phyloP scores from a whole-genome alignment of 164 flowering plant genomes.

The Aristolochia californica region DNA sequence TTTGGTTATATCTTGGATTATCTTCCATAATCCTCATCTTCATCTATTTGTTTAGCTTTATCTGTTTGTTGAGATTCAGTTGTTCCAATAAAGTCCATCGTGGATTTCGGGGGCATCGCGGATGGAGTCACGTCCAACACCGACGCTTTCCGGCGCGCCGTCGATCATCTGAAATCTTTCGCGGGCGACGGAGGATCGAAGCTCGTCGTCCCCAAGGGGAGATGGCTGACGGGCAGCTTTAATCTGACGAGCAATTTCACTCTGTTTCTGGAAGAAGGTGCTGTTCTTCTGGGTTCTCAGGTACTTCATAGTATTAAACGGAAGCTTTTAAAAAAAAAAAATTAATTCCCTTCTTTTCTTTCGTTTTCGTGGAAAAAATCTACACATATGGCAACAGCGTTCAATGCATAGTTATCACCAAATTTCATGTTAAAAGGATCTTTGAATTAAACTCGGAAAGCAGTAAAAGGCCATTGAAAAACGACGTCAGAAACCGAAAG shows the following conservation, averaged over 20 bases:
- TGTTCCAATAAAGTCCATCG: too few species aligned
- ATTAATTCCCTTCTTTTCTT: background rate
- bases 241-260: conserved; percentile 96
- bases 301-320: too few species aligned
- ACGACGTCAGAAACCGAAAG: background rate
- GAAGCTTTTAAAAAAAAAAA: too few species aligned
- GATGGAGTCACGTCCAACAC: conserved; percentile 84
- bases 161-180: conserved; percentile 33
- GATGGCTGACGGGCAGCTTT: conserved; percentile 85
- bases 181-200: conserved; percentile 51
- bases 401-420: background rate
- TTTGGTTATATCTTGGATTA: too few species aligned
- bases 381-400: background rate
- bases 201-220: conserved; percentile 66
- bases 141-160: conserved; percentile 60
- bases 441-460: background rate
- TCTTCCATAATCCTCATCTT: too few species aligned
- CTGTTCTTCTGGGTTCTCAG: conserved; percentile 85
- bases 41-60: too few species aligned
- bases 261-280: conserved; percentile 77
- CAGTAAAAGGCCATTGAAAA: background rate
- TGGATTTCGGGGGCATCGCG: conserved; percentile 85
- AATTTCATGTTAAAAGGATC: too few species aligned
- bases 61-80: too few species aligned
- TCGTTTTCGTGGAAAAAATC: background rate